Conservation (phyloP, 2,329 filamentous ascomycete species). For the Emergomyces orientalis region DNA sequence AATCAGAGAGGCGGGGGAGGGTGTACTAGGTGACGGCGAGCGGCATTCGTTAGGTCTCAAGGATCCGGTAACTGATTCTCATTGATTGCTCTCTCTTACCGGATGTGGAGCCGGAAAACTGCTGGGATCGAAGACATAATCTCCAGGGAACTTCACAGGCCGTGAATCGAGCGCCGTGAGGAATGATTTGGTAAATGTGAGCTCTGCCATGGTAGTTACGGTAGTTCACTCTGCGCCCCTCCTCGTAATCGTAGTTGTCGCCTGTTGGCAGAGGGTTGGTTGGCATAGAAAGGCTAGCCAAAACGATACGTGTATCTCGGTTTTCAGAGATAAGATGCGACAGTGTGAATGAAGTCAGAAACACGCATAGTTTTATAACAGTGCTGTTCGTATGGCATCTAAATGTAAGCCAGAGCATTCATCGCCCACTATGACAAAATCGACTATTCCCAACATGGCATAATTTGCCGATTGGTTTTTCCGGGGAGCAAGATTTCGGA, state of each 20-base stretch:
- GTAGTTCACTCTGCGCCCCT: not conserved
- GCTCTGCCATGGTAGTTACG: slow-evolving; percentile 57
- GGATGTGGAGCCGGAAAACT: slow-evolving; percentile 66
- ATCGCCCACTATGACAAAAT: not conserved
- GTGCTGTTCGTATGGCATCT: no score
- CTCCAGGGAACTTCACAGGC: slow-evolving; percentile 70
- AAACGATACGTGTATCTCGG: not conserved
- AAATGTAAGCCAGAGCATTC: no score
- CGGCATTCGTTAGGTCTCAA: slow-evolving; percentile 1
- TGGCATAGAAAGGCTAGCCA: not conserved
- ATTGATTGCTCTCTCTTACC: slow-evolving; percentile 43
- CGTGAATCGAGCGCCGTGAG: slow-evolving; percentile 69
- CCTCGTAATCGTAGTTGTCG: not conserved
- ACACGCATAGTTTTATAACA: not conserved
- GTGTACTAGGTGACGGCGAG: slow-evolving; percentile 29
- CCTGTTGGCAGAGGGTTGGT: not conserved
- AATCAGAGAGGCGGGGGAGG: slow-evolving; percentile 37
- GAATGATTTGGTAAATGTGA: slow-evolving; percentile 75
- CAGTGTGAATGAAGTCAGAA: not conserved
- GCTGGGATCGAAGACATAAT: slow-evolving; percentile 81
- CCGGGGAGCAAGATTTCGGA: not conserved
- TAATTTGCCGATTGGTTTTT: not conserved
- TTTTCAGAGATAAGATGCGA: not conserved
- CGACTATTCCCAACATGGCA: not conserved
- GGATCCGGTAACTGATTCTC: not conserved